Conservation (phyloP, 2,329 filamentous ascomycete genomes). For the Apiospora koreana region DNA sequence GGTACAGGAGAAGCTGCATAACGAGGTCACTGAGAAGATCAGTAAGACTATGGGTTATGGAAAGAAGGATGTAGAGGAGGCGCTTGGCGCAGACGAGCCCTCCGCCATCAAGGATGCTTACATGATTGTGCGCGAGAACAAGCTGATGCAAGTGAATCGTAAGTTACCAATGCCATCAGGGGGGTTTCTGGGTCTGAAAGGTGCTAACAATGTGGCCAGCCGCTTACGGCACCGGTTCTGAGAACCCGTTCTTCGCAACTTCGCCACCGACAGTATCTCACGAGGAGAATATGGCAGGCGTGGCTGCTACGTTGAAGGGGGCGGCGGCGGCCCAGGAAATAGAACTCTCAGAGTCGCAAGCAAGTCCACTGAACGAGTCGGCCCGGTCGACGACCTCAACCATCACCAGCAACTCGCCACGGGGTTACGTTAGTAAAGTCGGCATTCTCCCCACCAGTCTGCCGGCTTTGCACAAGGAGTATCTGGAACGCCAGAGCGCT, state of each 20-base stretch:
- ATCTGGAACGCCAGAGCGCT: conserved; percentile 72
- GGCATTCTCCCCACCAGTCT: conserved; percentile 90
- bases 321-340: conserved; percentile 15
- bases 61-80: conserved; percentile 92
- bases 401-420: conserved; percentile 46
- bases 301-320: conserved; percentile 54
- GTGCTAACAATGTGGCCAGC: conserved; percentile 37
- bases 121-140: conserved; percentile 95
- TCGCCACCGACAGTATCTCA: conserved; percentile 47
- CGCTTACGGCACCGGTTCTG: conserved; percentile 41
- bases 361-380: conserved; percentile 56
- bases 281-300: conserved; percentile 54
- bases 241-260: conserved; percentile 44
- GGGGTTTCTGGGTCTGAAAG: background rate
- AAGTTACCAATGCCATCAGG: conserved; percentile 43
- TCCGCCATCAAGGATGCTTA: conserved; percentile 99
- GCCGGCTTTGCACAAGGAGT: conserved; percentile 86
- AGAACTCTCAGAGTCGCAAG: conserved; percentile 33
- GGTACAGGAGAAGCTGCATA: conserved; percentile 86
- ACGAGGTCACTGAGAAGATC: conserved; percentile 91
- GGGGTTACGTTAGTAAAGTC: conserved; percentile 77
- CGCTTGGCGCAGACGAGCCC: conserved; percentile 85
- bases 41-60: conserved; percentile 98
- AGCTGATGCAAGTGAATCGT: conserved; percentile 95
- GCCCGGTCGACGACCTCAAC: conserved; percentile 54